Evolutionary conservation across 768 basidiomycete species (phyloP).

Genomic region (Pleurotus ostreatus): DNA sequence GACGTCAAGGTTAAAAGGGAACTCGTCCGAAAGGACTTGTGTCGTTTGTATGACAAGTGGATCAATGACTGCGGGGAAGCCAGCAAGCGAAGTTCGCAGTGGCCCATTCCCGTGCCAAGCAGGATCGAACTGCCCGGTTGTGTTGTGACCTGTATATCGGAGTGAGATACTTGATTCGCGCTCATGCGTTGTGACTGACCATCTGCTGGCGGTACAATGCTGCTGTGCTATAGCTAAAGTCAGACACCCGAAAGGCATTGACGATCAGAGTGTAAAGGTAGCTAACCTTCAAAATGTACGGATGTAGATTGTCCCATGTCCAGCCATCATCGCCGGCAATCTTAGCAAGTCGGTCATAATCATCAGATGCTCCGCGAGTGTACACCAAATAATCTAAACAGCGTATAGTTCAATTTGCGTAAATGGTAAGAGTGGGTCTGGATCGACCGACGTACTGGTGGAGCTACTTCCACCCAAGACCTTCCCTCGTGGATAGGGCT

Average conservation of each 20-base stretch:
- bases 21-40: slow-evolving; percentile 14
- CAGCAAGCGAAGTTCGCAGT: slow-evolving; percentile 18
- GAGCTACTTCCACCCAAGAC: slow-evolving; percentile 16
- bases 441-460: slow-evolving; percentile 21
- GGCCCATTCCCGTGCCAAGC: slow-evolving; percentile 22
- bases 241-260: too few relatives aligned
- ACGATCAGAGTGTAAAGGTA: background rate
- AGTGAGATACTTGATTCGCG: too few relatives aligned
- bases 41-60: slow-evolving; percentile 19
- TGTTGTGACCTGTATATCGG: slow-evolving; percentile 16
- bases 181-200: too few relatives aligned
- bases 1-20: slow-evolving; percentile 24
- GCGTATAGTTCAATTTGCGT: background rate
- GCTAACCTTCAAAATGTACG: slow-evolving; percentile 21
- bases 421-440: background rate
- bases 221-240: too few relatives aligned
- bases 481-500: slow-evolving; percentile 15
- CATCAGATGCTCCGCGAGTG: slow-evolving; percentile 21
- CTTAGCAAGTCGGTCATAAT: slow-evolving; percentile 19
- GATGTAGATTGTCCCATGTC: slow-evolving; percentile 22
- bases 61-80: slow-evolving; percentile 16
- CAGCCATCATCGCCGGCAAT: slow-evolving; percentile 23
- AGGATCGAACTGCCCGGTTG: slow-evolving; percentile 23
- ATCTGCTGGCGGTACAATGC: too few relatives aligned
- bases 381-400: slow-evolving; percentile 18